Evolutionary conservation across 169 alveolate genomes (phyloP), one percentile per base, ranked within the genome.

Genomic region (Plasmodium relictum): DNA sequence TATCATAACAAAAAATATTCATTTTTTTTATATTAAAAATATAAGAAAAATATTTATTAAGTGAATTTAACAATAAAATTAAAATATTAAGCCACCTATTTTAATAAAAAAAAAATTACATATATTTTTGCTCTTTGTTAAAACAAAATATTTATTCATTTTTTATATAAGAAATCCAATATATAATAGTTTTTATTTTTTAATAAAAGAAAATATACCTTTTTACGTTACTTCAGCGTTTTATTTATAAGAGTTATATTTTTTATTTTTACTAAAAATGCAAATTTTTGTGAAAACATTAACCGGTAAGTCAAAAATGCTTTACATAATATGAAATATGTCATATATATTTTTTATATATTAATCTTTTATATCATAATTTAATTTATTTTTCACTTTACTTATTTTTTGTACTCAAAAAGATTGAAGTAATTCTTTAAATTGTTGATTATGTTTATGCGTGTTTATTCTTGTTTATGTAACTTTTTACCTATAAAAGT

Each of bases 261-360:
- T 31, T 52, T 39, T 50, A 41, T 22, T 31, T 59, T 70, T 37
- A n/a, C 65, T 39, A 70, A 85, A 65, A 96, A 70, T 97, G 99
- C 99, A 98, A 93, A 97, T 98, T 72, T 97, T 97, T 96, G 99
- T 98, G 71, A 98, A 98, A 94, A 98, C 99, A 63, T 93, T 98
- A 44, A 97, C 99, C n/a, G 99, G 99, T 76, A 76, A 76, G 69
- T 20, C 16, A 14, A 12, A 22, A 20, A 12, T 41, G 31, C 14
- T 6, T 16, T 22, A 18, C 69, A 18, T n/a, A 24, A 37, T 50
- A 16, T 50, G 68, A 10, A 72, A 31, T 26, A 39, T 10, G 10
- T 16, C n/a, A 8, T 71, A 52, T 62, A 56, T 48, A n/a, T 31
- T 20, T 50, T 26, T 41, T 39, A 56, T 62, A 63, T 24, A 10